Percentiles rank a stretch among this genome's conserved stretches.
These are phyloP conservation scores for Dipodascus geniculatus DNA, from an alignment of 805 yeast species.

Conservation along the genomic window DNA sequence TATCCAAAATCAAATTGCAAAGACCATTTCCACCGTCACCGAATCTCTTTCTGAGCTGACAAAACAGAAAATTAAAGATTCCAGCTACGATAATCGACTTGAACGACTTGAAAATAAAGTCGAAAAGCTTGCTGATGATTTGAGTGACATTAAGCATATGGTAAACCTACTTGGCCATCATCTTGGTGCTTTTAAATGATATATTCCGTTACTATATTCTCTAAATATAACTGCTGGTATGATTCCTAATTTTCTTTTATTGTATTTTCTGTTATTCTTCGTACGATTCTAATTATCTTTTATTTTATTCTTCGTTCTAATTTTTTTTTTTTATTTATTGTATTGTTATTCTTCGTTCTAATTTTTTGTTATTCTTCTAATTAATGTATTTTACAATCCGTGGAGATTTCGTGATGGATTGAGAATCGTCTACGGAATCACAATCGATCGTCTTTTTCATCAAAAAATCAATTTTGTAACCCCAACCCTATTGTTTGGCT, in stretches of 20 bases:
- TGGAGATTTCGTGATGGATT: neutral
- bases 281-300: neutral
- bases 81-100: neutral
- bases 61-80: slow-evolving; percentile 1
- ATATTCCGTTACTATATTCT: neutral
- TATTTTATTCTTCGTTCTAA: neutral
- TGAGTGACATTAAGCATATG: neutral
- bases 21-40: neutral
- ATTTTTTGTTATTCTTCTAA: too few species aligned
- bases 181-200: neutral
- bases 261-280: neutral
- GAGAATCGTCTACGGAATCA: too few species aligned
- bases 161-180: neutral
- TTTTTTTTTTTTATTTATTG: neutral
- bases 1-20: neutral
- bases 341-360: neutral
- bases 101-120: neutral
- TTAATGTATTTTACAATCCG: neutral
- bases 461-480: too few species aligned
- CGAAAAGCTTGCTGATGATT: neutral
- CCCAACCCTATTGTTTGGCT: too few species aligned
- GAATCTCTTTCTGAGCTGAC: neutral
- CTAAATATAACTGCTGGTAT: too few species aligned
- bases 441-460: too few species aligned
- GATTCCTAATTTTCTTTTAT: too few species aligned